Conservation (phyloP, 2,329 filamentous ascomycete genomes). For the Colletotrichum sp. region DNA sequence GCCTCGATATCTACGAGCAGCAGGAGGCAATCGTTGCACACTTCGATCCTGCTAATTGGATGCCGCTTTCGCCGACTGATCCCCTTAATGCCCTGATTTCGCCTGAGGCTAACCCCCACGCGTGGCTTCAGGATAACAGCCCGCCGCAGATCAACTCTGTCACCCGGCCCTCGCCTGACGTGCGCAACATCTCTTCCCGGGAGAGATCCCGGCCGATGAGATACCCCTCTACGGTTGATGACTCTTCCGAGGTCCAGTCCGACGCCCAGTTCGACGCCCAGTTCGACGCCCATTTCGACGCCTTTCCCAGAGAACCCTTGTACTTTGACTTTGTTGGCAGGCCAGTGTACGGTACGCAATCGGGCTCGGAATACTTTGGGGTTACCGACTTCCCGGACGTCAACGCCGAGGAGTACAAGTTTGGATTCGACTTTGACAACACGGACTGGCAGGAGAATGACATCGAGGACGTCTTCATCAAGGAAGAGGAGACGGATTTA, state of each 20-base stretch:
- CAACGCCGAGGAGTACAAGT: not conserved
- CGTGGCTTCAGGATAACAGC: not conserved
- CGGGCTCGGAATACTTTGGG: not conserved
- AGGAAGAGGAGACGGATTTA: not conserved
- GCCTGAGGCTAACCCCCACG: not conserved
- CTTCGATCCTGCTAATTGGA: not conserved
- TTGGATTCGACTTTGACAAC: not conserved
- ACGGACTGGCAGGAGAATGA: not conserved
- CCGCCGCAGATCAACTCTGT: not conserved
- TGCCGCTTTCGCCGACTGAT: not conserved
- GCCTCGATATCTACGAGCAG: not conserved
- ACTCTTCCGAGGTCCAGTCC: not conserved
- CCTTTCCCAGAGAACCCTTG: not conserved
- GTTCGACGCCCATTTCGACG: not conserved
- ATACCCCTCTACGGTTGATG: not conserved
- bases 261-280: not conserved
- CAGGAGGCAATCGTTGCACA: not conserved
- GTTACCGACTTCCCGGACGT: not conserved
- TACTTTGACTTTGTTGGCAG: not conserved
- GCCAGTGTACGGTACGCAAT: not conserved
- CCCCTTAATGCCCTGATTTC: not conserved
- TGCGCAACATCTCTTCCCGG: not conserved
- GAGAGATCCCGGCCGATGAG: not conserved
- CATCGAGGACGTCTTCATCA: not conserved
- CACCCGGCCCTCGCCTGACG: not conserved